Percentiles rank a stretch among this genome's conserved stretches.
These are phyloP conservation scores for Rhododendron griersonianum DNA, from an alignment of 148 eudicot genomes.

Conservation along the genomic window DNA sequence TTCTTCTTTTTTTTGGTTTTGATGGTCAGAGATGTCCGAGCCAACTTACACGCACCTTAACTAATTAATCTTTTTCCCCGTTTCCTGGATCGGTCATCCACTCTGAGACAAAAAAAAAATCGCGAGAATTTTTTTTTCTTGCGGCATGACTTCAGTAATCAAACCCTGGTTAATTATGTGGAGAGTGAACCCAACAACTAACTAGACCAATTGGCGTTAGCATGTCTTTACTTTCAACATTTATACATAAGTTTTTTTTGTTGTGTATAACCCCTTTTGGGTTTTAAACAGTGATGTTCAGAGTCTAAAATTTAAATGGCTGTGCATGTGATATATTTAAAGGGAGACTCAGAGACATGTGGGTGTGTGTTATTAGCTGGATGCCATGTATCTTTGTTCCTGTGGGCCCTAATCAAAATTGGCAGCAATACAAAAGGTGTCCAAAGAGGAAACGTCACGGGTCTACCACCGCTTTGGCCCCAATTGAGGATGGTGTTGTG, in stretches of 20 bases:
- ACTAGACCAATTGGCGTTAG: not conserved
- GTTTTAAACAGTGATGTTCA: no score
- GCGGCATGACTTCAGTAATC: no score
- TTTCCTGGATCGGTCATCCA: no score
- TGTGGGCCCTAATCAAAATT: not conserved
- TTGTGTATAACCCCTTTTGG: no score
- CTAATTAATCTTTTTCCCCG: no score
- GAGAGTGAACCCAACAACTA: no score
- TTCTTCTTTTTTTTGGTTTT: not conserved
- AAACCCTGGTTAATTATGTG: not conserved
- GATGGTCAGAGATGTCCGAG: no score
- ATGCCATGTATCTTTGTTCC: not conserved
- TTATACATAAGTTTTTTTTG: no score
- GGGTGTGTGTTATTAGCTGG: conserved; percentile 3
- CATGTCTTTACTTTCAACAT: not conserved
- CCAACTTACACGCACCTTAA: no score
- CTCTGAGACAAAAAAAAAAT: no score
- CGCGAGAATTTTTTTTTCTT: no score
- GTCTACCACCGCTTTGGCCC: not conserved
- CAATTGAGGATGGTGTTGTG: rapidly evolving
- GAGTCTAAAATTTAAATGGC: not conserved
- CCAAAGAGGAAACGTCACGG: not conserved
- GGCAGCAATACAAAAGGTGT: not conserved
- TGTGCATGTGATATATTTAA: not conserved
- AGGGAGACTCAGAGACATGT: not conserved